These are phyloP conservation scores for Cercospora sp. DNA, from an alignment of 2,329 filamentous ascomycete genomes.

Conservation along the genomic window DNA sequence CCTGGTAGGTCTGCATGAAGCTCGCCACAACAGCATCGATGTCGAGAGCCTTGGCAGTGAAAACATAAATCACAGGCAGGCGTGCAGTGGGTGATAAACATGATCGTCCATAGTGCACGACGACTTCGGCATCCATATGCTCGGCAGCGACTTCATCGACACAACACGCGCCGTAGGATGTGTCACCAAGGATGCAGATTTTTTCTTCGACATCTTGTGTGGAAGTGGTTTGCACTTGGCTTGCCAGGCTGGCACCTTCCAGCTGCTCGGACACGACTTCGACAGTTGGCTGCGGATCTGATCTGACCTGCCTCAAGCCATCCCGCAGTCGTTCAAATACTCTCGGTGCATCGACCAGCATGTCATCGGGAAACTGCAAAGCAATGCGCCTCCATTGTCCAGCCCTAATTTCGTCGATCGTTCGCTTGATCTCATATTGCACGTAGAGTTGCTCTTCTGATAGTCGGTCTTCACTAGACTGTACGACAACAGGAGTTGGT, in stretches of 20 bases:
- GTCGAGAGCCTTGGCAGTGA: conserved; percentile 72
- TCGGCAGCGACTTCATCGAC: conserved; percentile 96
- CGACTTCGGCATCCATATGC: conserved; percentile 84
- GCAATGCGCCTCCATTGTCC: conserved; percentile 76
- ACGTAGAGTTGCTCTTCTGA: conserved; percentile 70
- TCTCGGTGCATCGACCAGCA: conserved; percentile 81
- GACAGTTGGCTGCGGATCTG: neutral
- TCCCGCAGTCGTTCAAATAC: conserved; percentile 68
- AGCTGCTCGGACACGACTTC: conserved; percentile 17
- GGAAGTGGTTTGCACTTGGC: neutral
- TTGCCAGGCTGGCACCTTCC: conserved; percentile 10
- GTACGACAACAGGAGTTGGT: conserved; percentile 46
- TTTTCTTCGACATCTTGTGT: conserved; percentile 44
- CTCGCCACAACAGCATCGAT: conserved; percentile 58
- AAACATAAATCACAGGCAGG: conserved; percentile 86
- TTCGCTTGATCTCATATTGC: conserved; percentile 83
- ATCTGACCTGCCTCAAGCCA: conserved; percentile 43
- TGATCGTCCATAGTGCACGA: conserved; percentile 90
- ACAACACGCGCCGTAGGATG: conserved; percentile 94
- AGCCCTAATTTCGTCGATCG: conserved; percentile 70
- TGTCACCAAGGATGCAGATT: conserved; percentile 88
- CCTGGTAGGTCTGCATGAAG: conserved; percentile 69
- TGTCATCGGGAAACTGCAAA: conserved; percentile 92
- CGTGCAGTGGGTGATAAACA: conserved; percentile 88
- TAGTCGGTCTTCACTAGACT: conserved; percentile 37